These are phyloP conservation scores for Colletotrichum gloeosporioides DNA, from an alignment of 2,329 filamentous ascomycete species.

Conservation along the genomic window DNA sequence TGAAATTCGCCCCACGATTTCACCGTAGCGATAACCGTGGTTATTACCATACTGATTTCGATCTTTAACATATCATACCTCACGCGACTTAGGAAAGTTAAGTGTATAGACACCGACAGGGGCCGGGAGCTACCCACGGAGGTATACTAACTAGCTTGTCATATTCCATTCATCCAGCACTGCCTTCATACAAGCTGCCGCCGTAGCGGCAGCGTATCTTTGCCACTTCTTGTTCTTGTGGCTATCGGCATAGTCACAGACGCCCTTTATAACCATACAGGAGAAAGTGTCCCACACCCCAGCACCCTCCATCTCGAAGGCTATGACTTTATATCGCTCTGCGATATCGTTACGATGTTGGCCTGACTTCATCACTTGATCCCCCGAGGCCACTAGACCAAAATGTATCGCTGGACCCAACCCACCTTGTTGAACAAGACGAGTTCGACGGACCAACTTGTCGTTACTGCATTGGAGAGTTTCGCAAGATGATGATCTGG, in stretches of 20 bases:
- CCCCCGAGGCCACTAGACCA: constrained; percentile 40
- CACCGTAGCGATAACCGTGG: too few species aligned
- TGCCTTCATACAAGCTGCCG: constrained; percentile 32
- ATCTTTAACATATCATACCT: too few species aligned
- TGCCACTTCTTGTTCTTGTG: constrained; percentile 46
- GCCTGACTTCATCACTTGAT: constrained; percentile 41
- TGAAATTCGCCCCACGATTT: too few species aligned
- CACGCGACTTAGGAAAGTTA: too few species aligned
- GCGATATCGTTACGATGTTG: constrained; percentile 38
- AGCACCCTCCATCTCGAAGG: constrained; percentile 40
- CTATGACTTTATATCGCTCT: constrained; percentile 23
- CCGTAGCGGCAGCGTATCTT: constrained; percentile 41
- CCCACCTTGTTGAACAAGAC: neutral
- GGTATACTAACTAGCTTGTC: neutral
- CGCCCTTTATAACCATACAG: constrained; percentile 39
- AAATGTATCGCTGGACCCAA: constrained; percentile 30
- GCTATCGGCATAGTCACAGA: constrained; percentile 45
- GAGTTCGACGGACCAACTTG: neutral
- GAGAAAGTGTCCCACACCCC: constrained; percentile 34
- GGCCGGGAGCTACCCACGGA: neutral
- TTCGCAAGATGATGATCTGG: constrained; percentile 22
- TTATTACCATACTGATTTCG: fast-evolving
- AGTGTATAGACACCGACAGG: too few species aligned
- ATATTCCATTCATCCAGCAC: neutral
- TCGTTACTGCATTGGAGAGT: constrained; percentile 27